These are phyloP conservation scores for Amanita exitialis DNA, from an alignment of 768 basidiomycete genomes.

Conservation along the genomic window DNA sequence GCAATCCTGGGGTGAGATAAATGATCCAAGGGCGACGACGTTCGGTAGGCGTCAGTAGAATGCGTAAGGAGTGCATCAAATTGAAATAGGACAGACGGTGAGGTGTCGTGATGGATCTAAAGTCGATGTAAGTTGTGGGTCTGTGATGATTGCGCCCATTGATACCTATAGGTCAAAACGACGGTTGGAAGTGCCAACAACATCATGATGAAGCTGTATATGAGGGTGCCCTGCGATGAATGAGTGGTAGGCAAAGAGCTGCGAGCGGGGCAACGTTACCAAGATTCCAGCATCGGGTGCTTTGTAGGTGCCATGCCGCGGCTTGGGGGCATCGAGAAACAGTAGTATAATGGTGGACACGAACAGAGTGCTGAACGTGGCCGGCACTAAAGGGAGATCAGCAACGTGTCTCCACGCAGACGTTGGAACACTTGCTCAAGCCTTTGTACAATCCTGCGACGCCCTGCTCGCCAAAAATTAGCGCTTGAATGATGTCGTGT, in stretches of 20 bases:
- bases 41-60: constrained; percentile 76
- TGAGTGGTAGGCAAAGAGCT: not conserved
- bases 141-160: constrained; percentile 11
- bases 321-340: constrained; percentile 45
- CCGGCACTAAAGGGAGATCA: constrained; percentile 24
- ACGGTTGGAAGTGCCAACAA: constrained; percentile 57
- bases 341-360: constrained; percentile 49
- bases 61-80: constrained; percentile 46
- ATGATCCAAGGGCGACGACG: constrained; percentile 69
- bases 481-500: not conserved
- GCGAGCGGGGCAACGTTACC: constrained; percentile 14
- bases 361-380: constrained; percentile 36
- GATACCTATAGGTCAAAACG: constrained; percentile 68
- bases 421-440: constrained; percentile 31
- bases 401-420: not conserved
- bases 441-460: constrained; percentile 76
- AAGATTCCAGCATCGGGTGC: constrained; percentile 51
- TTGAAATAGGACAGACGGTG: constrained; percentile 61
- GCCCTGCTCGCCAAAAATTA: constrained; percentile 27
- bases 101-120: constrained; percentile 76
- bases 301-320: constrained; percentile 56
- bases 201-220: constrained; percentile 58
- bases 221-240: constrained; percentile 38
- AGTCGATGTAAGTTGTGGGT: constrained; percentile 4
- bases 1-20: constrained; percentile 68